These are phyloP conservation scores for Lodderomyces theae DNA, from an alignment of 1,139 yeast genomes.

Conservation along the genomic window DNA sequence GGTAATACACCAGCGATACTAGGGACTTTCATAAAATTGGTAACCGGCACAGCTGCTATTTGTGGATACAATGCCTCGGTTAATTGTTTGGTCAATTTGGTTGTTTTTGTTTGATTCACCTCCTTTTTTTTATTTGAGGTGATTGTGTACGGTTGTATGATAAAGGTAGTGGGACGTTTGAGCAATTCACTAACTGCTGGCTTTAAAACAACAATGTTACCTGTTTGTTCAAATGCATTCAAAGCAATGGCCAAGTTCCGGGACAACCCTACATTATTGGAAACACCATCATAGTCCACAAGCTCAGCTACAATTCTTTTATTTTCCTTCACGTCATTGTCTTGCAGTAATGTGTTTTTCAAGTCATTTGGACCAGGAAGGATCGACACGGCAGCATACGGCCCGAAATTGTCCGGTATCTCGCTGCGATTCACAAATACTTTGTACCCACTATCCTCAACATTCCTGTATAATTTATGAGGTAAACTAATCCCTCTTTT, in stretches of 20 bases:
- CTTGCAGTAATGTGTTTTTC: conserved; percentile 14
- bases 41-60: conserved; percentile 30
- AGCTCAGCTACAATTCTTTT: conserved; percentile 55
- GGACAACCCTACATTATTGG: conserved; percentile 59
- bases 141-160: conserved; percentile 57
- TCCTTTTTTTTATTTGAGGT: conserved; percentile 33
- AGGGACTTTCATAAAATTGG: conserved; percentile 53
- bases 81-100: conserved; percentile 19
- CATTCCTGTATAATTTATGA: conserved; percentile 32
- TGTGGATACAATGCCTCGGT: conserved; percentile 14
- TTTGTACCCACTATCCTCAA: conserved; percentile 29
- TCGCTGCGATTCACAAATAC: conserved; percentile 44
- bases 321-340: conserved; percentile 33
- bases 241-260: conserved; percentile 56
- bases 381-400: conserved; percentile 57
- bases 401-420: conserved; percentile 22
- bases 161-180: conserved; percentile 41
- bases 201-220: conserved; percentile 54
- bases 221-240: conserved; percentile 49
- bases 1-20: conserved; percentile 48
- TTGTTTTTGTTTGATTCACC: conserved; percentile 28
- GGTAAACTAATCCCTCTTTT: conserved; percentile 60
- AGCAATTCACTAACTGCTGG: conserved; percentile 42
- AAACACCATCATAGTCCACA: conserved; percentile 26
- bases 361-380: conserved; percentile 51